Evolutionary conservation across 2,329 filamentous ascomycete species (phyloP).

Genomic region (Cladorrhinum sp.): DNA sequence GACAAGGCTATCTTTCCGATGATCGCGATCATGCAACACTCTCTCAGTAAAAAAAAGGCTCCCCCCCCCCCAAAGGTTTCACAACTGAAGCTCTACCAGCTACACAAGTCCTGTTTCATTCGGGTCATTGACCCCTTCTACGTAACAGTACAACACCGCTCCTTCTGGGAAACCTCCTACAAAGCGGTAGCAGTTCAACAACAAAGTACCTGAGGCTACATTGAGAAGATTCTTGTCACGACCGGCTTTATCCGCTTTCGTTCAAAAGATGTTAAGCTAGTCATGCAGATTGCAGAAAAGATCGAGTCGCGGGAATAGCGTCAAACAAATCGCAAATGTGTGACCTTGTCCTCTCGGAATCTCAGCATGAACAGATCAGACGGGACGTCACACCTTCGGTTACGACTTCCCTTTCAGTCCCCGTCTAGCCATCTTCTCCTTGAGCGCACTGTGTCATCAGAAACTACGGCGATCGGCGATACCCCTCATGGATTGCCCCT

Average conservation of each 20-base stretch:
- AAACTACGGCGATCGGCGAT: no score
- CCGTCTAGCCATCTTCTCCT: no score
- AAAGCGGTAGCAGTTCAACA: not conserved
- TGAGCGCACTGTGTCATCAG: no score
- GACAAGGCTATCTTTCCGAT: not conserved
- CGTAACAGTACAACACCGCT: not conserved
- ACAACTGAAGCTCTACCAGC: not conserved
- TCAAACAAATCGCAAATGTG: not conserved
- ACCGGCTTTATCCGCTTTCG: not conserved
- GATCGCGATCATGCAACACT: not conserved
- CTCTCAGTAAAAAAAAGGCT: not conserved
- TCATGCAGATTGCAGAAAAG: not conserved
- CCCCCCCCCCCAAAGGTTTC: not conserved
- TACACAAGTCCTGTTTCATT: not conserved
- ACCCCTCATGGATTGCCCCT: no score
- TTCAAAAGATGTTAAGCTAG: not conserved
- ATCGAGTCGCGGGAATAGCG: not conserved
- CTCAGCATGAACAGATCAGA: not conserved
- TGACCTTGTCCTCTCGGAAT: not conserved
- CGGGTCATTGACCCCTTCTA: not conserved
- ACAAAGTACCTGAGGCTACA: slow-evolving; percentile 1
- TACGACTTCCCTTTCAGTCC: not conserved
- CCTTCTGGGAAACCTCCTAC: not conserved
- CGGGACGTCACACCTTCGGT: not conserved
- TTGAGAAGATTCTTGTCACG: not conserved